Conservation (phyloP, 2,329 filamentous ascomycete species). For the Aspergillus sergii region DNA sequence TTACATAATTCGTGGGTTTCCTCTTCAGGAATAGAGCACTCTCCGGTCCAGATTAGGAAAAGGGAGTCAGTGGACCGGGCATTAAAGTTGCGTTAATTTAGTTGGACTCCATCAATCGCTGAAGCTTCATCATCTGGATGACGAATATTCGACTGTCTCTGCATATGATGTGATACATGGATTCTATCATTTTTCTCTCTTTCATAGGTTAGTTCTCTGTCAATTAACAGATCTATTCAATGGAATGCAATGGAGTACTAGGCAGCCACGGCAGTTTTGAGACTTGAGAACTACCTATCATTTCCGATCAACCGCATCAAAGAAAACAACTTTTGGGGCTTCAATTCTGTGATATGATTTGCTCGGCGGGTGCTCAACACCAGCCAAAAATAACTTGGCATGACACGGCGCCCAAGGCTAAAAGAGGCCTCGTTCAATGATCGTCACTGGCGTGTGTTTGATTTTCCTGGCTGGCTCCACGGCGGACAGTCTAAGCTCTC, state of each 20-base stretch:
- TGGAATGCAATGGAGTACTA: not conserved
- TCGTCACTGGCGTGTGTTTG: constrained; percentile 7
- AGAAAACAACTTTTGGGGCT: not conserved
- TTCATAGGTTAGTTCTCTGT: not conserved
- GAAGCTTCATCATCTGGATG: not conserved
- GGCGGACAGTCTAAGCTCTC: constrained; percentile 6
- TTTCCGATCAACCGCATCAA: not conserved
- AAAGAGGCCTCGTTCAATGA: constrained; percentile 4
- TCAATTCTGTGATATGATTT: not conserved
- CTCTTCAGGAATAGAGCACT: not conserved
- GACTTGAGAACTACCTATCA: not conserved
- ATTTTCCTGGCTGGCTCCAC: constrained; percentile 3
- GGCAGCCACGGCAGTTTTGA: too few relatives aligned
- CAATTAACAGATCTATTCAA: not conserved
- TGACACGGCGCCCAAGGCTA: not conserved
- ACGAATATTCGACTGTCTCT: not conserved
- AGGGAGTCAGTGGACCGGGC: not conserved
- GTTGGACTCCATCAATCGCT: not conserved
- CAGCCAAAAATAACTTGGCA: constrained; percentile 1
- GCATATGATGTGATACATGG: not conserved
- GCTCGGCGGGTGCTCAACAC: not conserved
- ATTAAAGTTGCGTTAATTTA: not conserved
- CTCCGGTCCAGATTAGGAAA: not conserved
- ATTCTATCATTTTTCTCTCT: not conserved
- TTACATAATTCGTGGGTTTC: not conserved